Evolutionary conservation across 306 rosid species (phyloP), one percentile per base, ranked within the genome.

Genomic region (Herpetospermum pedunculosum): DNA sequence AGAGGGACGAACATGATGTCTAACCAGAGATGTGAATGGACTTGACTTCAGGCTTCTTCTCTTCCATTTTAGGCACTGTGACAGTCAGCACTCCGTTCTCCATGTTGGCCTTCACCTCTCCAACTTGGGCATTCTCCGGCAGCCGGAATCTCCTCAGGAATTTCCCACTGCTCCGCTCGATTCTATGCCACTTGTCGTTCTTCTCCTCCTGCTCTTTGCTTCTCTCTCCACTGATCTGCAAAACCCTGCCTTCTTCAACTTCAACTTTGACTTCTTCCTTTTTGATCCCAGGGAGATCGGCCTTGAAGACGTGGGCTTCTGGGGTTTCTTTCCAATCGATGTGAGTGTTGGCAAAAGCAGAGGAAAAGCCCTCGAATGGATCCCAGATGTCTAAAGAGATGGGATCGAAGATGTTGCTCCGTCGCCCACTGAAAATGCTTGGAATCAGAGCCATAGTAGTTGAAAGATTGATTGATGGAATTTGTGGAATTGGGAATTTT

Each of bases 321-420:
- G 76, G 83, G 3, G 83, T 82, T 41, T 82, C 83, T 49, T 76
- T 82, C 85, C 83, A 82, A 53, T 82, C 80, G 18, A 82, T 76
- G 3, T 76, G 78, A 13, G 80, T 32, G 49, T 76, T 72, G 8
- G 80, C 80, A 29, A 79, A 29, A 15, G 85, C 80, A 16, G 83
- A n/a, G 5, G 83, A 59, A 2, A 72, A 47, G 53, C 64, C 80
- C 47, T 78, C 67, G 7, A 78, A 72, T 0, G 82, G 82, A 15
- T 82, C 82, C 82, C 82, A 82, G 1, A 78, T 0, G 63, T 82
- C 85, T 0, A 77, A 29, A 0, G 84, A 81, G 12, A 67, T 34
- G 6, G 81, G 84, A 35, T 77, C 81, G 81, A 71, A 78, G 76
- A 72, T 8, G 78, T 64, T 82, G 75, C 62, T 75, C 4, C 80